phyloP scores from a whole-genome alignment of 768 basidiomycete genomes.

The Russula sp. region DNA sequence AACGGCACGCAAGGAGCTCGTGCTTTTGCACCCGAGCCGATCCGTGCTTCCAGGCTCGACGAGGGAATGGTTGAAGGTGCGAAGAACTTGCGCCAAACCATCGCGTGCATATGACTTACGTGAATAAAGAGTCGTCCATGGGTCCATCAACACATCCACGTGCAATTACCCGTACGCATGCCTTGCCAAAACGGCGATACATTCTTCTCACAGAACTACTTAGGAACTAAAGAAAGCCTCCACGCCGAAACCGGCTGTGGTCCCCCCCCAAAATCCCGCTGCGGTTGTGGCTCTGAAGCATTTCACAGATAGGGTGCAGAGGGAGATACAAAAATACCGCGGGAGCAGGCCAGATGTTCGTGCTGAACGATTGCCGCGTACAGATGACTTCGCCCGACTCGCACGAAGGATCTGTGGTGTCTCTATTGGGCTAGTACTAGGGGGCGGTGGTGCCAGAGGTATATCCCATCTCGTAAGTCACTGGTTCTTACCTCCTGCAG shows the following conservation, averaged over 20 bases:
- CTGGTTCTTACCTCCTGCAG: constrained; percentile 39
- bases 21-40: constrained; percentile 89
- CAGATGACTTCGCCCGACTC: constrained; percentile 88
- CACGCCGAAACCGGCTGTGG: constrained; percentile 52
- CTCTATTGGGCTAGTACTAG: constrained; percentile 90
- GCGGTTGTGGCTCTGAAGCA: constrained; percentile 87
- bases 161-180: constrained; percentile 73
- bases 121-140: constrained; percentile 79
- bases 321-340: constrained; percentile 83
- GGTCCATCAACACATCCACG: constrained; percentile 94
- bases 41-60: constrained; percentile 88
- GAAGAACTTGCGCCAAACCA: neutral
- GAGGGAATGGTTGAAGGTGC: constrained; percentile 90
- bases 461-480: constrained; percentile 59
- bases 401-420: constrained; percentile 90
- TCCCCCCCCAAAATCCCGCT: constrained; percentile 72
- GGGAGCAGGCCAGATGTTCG: constrained; percentile 57
- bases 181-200: too few relatives aligned
- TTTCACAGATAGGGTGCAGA: constrained; percentile 89
- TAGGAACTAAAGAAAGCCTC: constrained; percentile 72
- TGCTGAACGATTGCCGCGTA: constrained; percentile 75
- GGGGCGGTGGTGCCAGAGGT: constrained; percentile 97
- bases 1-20: constrained; percentile 95
- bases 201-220: constrained; percentile 12
- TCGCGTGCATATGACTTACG: neutral